These are phyloP conservation scores for Russula sp. DNA, from an alignment of 768 basidiomycete species.

Conservation along the genomic window DNA sequence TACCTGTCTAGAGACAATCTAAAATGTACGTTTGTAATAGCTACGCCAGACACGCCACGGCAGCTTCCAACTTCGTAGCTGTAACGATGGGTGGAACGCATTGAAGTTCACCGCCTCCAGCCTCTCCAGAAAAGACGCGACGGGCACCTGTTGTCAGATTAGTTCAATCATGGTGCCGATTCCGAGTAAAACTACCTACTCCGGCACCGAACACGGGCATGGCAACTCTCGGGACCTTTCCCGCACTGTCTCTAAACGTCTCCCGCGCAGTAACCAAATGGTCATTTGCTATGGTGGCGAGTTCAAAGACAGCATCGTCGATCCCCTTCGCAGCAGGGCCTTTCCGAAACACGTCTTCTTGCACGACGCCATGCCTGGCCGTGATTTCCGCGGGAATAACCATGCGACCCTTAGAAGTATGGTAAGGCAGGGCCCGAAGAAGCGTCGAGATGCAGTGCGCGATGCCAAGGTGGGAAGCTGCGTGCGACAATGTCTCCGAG, in stretches of 20 bases:
- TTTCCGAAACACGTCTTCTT: conserved; percentile 70
- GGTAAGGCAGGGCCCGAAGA: conserved; percentile 71
- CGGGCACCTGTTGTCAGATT: conserved; percentile 49
- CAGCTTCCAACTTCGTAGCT: conserved; percentile 67
- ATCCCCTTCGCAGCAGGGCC: conserved; percentile 51
- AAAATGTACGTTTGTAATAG: conserved; percentile 40
- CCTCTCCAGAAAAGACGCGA: conserved; percentile 53
- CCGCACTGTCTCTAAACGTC: conserved; percentile 51
- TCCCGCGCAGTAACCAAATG: conserved; percentile 68
- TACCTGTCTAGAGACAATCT: conserved; percentile 14
- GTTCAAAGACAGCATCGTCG: conserved; percentile 75
- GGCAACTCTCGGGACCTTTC: conserved; percentile 49
- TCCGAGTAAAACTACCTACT: conserved; percentile 40
- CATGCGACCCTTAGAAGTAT: conserved; percentile 63
- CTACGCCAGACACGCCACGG: conserved; percentile 65
- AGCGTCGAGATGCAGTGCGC: conserved; percentile 68
- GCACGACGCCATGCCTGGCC: conserved; percentile 66
- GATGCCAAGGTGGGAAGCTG: conserved; percentile 74
- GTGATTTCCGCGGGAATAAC: conserved; percentile 80
- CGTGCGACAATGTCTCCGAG: conserved; percentile 55
- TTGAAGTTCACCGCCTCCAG: conserved; percentile 70
- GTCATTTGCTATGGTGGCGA: conserved; percentile 77
- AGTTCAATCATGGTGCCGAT: not conserved
- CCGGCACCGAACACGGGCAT: conserved; percentile 69
- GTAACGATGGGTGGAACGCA: conserved; percentile 58